Conservation (phyloP, 2,329 filamentous ascomycete genomes). For the Pleomassaria siparia region DNA sequence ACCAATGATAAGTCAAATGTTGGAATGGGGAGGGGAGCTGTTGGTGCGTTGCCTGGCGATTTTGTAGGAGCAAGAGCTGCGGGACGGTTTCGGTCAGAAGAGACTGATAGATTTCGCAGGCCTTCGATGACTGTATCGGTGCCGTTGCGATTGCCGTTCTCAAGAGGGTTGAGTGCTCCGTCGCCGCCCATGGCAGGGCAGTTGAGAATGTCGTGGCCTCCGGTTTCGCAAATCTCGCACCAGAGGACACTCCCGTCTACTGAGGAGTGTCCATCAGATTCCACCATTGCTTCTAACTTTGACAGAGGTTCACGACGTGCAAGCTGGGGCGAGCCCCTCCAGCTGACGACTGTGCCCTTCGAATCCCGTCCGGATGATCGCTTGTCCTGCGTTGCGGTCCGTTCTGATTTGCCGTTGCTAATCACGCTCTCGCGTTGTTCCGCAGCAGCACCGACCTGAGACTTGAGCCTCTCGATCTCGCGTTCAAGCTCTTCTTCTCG, state of each 20-base stretch:
- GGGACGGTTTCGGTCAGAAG: constrained; percentile 30
- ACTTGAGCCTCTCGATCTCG: constrained; percentile 66
- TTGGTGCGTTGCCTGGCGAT: constrained; percentile 38
- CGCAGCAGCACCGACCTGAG: constrained; percentile 34
- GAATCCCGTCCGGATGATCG: constrained; percentile 66
- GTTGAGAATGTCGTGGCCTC: constrained; percentile 89
- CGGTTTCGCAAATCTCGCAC: constrained; percentile 95
- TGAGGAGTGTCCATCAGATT: constrained; percentile 60
- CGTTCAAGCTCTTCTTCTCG: constrained; percentile 85
- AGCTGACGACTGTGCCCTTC: constrained; percentile 64
- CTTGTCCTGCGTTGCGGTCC: constrained; percentile 50
- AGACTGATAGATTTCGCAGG: constrained; percentile 36
- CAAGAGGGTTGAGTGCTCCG: constrained; percentile 30
- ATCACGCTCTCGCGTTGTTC: constrained; percentile 57
- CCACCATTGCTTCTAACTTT: constrained; percentile 67
- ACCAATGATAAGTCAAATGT: constrained; percentile 30
- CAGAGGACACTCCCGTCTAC: constrained; percentile 74
- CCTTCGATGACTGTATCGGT: constrained; percentile 37
- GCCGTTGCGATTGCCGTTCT: constrained; percentile 21
- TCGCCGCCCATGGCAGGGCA: constrained; percentile 83
- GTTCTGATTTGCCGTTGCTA: constrained; percentile 53
- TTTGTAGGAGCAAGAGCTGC: constrained; percentile 34
- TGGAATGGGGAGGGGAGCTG: constrained; percentile 39
- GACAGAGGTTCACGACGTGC: constrained; percentile 40
- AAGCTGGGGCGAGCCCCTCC: constrained; percentile 45